phyloP scores from a whole-genome alignment of 179 eudicot genomes.

The Carnegiea gigantea region DNA sequence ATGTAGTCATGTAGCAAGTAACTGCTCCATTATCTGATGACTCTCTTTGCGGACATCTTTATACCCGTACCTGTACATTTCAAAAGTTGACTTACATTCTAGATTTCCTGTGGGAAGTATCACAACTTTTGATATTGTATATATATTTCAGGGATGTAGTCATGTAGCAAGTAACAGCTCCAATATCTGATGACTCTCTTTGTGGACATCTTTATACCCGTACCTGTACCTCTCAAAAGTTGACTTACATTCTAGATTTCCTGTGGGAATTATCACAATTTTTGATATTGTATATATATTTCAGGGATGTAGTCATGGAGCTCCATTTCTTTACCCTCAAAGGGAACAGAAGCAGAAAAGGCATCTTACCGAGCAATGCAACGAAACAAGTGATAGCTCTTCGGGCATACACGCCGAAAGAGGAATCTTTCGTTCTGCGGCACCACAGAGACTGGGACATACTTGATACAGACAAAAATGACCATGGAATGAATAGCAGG shows the following conservation, averaged over 20 bases:
- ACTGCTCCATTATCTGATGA: conserved; percentile 76
- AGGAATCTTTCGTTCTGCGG: conserved; percentile 91
- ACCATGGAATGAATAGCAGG: conserved; percentile 99
- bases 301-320: background rate
- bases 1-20: conserved; percentile 29
- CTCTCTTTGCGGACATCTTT: conserved; percentile 93
- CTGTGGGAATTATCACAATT: background rate
- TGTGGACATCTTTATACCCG: conserved; percentile 93
- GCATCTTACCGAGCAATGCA: conserved; percentile 81
- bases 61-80: conserved; percentile 80
- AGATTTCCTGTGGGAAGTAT: background rate
- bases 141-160: too few species aligned
- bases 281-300: background rate
- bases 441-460: conserved; percentile 89
- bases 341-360: conserved; percentile 1
- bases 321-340: background rate
- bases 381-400: conserved; percentile 90
- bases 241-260: conserved; percentile 1
- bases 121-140: background rate
- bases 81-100: conserved; percentile 7
- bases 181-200: conserved; percentile 79
- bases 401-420: conserved; percentile 92
- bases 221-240: conserved; percentile 51
- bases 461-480: conserved; percentile 92
- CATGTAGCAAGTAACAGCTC: conserved; percentile 60